Conservation (phyloP, 805 yeast genomes). For the Cyberlindnera japonica region DNA sequence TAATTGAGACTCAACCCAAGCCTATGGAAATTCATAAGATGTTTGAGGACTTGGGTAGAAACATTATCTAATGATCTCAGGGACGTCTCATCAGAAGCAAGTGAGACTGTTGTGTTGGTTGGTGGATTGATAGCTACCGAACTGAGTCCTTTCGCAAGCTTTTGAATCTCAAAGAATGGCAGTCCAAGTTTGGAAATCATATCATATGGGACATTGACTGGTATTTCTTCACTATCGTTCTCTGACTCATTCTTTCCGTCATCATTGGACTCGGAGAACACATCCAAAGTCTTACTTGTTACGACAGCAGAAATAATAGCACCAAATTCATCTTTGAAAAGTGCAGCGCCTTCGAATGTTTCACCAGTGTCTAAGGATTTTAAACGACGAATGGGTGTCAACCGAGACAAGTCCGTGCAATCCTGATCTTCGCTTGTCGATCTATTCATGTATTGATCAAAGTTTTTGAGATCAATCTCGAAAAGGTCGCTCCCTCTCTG, state of each 20-base stretch:
- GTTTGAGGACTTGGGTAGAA: conserved; percentile 18
- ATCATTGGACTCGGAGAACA: background rate
- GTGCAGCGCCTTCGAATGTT: conserved; percentile 8
- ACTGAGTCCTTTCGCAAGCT: conserved; percentile 1
- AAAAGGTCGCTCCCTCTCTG: conserved; percentile 13
- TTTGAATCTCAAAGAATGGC: conserved; percentile 13
- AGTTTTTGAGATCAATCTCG: conserved; percentile 6
- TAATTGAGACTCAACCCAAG: conserved; percentile 35
- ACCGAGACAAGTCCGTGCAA: background rate
- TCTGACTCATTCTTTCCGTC: background rate
- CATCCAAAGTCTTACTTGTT: conserved; percentile 9
- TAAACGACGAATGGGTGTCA: conserved; percentile 1
- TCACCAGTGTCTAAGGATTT: conserved; percentile 5
- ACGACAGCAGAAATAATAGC: conserved; percentile 3
- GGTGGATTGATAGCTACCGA: conserved; percentile 7
- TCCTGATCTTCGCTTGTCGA: background rate
- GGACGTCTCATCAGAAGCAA: conserved; percentile 16
- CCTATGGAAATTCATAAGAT: conserved; percentile 25
- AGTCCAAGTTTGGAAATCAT: conserved; percentile 4
- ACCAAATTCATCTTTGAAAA: conserved; percentile 6
- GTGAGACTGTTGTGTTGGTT: background rate
- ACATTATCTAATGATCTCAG: conserved; percentile 20
- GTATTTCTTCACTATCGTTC: background rate
- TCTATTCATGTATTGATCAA: background rate
- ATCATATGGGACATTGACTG: background rate